phyloP scores from a whole-genome alignment of 192 early-diverging fungal genomes.

The Dispira simplex region DNA sequence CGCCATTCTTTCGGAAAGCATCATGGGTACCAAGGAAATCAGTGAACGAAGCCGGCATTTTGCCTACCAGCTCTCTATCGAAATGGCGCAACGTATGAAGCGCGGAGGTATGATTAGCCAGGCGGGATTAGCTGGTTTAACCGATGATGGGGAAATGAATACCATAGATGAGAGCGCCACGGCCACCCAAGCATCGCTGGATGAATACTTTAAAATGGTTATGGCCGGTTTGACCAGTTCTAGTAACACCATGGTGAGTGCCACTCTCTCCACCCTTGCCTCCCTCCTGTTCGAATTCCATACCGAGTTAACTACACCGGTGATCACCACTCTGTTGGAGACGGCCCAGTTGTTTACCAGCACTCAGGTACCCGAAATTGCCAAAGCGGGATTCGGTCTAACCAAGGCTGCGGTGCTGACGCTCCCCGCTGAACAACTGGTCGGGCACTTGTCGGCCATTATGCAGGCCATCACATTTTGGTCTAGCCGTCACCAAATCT shows the following conservation, averaged over 20 bases:
- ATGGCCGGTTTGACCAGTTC: slow-evolving; percentile 86
- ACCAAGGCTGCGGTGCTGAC: slow-evolving; percentile 80
- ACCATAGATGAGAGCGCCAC: slow-evolving; percentile 3
- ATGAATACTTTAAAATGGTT: slow-evolving; percentile 88
- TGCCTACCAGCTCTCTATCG: slow-evolving; percentile 72
- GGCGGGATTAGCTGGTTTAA: slow-evolving; percentile 17
- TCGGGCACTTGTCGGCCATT: slow-evolving; percentile 54
- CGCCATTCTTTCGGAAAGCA: slow-evolving; percentile 74
- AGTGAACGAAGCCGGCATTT: slow-evolving; percentile 72
- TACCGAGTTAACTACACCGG: slow-evolving; percentile 38
- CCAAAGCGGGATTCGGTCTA: slow-evolving; percentile 81
- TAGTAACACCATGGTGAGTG: slow-evolving; percentile 83
- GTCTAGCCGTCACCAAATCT: slow-evolving; percentile 71
- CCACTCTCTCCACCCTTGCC: slow-evolving; percentile 67
- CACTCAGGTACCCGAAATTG: slow-evolving; percentile 76
- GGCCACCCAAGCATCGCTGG: slow-evolving; percentile 28
- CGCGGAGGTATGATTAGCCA: slow-evolving; percentile 37
- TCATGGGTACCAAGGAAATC: slow-evolving; percentile 84
- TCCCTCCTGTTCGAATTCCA: slow-evolving; percentile 90
- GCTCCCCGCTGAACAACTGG: slow-evolving; percentile 53
- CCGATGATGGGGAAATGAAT: slow-evolving; percentile 18
- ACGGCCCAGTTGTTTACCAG: slow-evolving; percentile 71
- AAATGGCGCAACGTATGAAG: slow-evolving; percentile 85
- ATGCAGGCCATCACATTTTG: slow-evolving; percentile 61
- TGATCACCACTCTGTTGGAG: slow-evolving; percentile 56